Evolutionary conservation across 495 filamentous ascomycete genomes (phyloP), one percentile per base, ranked within the genome.

Genomic region (Rhizodiscina lignyota): DNA sequence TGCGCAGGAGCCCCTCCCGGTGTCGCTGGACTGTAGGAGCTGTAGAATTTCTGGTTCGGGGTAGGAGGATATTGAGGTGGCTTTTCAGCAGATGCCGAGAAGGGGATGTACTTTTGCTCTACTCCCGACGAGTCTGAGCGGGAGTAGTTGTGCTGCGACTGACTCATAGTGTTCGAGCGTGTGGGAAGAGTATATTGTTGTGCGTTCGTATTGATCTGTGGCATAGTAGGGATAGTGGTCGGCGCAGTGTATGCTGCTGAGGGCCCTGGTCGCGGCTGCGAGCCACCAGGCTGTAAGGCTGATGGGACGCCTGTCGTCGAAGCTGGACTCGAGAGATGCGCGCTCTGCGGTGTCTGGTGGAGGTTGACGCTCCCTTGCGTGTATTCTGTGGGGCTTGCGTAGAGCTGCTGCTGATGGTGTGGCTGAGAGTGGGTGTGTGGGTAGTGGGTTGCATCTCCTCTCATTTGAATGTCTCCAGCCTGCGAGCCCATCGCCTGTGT

Each of bases 1-100:
- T 87, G 82, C 26, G 75, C 77, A 27, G 80, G 64, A 18, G 74
- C 74, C 26, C 81, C 79, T 44, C 77, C 74, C 4, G 72, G 68
- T 27, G 69, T 77, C n/a, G 80, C 70, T 10, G 55, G 52, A 17
- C 38, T 39, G 17, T 30, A 50, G n/a, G n/a, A n/a, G n/a, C n/a
- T n/a, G 37, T 51, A 30, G 16, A 43, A 48, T 30, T 41, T 43
- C 13, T 37, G 48, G 29, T 47, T 41, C 17, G 45, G 20, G 6
- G 42, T 39, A 17, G 74, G 67, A 36, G 51, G 62, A 54, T 77
- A 83, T 48, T 33, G 30, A 8, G 8, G 10, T 8, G 11, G 10
- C 49, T 82, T 76, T 28, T 27, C 13, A 8, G 24, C 24, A 8
- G 24, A 27, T 8, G 24, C 24, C 21, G 66, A 70, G 41, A 78